Evolutionary conservation across 176 grass and related monocot species (phyloP).

Genomic region (Canna indica): DNA sequence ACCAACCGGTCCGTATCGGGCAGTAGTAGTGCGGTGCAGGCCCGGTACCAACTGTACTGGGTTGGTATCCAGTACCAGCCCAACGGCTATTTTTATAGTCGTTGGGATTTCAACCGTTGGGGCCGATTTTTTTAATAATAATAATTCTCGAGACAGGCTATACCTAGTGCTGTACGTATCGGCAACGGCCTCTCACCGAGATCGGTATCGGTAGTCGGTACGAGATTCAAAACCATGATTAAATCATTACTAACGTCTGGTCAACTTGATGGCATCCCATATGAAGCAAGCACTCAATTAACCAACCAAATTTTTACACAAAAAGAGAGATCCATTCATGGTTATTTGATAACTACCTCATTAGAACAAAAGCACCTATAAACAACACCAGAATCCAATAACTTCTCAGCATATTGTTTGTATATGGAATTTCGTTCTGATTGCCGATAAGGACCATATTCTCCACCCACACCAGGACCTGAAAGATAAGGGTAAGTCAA

Average conservation of each 20-base stretch:
- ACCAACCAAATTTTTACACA: background rate
- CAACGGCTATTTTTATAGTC: no score
- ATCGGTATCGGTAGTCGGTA: background rate
- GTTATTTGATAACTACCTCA: conserved; percentile 32
- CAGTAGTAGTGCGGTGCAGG: no score
- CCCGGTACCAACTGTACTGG: no score
- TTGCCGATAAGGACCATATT: conserved; percentile 84
- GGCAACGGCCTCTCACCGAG: no score
- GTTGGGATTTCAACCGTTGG: no score
- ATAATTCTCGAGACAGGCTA: no score
- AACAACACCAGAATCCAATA: conserved; percentile 73
- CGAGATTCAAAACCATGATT: background rate
- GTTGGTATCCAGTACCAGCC: no score
- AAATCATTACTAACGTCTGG: background rate
- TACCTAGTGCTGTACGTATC: no score
- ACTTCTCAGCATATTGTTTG: conserved; percentile 69
- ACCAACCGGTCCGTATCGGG: no score
- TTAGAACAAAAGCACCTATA: conserved; percentile 90
- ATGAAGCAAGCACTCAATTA: background rate
- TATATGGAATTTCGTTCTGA: conserved; percentile 81
- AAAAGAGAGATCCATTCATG: background rate
- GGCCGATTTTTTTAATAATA: no score
- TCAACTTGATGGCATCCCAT: background rate
- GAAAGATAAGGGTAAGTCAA: background rate
- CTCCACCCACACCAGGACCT: conserved; percentile 70